Percentiles rank a stretch among this genome's conserved stretches.
phyloP scores from a whole-genome alignment of 1,284 basidiomycete genomes.

The Microbotryum violaceum region DNA sequence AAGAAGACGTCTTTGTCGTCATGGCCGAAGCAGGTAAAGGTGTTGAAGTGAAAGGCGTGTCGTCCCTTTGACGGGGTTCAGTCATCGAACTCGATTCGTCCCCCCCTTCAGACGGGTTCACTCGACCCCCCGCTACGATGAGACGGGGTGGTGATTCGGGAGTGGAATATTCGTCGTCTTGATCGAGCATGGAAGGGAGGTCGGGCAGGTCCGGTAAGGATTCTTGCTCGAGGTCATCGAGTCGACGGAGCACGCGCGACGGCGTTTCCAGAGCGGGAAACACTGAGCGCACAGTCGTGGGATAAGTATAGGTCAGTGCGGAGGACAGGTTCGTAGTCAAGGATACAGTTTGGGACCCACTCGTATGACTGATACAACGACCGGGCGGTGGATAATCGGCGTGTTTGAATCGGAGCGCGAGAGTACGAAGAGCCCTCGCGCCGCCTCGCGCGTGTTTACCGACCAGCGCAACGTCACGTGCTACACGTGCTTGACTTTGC shows the following conservation, averaged over 20 bases:
- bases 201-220: slow-evolving; percentile 29
- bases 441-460: too few species aligned
- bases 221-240: slow-evolving; percentile 24
- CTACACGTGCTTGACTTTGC: too few species aligned
- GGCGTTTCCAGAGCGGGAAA: slow-evolving; percentile 26
- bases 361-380: too few species aligned
- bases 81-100: not conserved
- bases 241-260: slow-evolving; percentile 30
- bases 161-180: slow-evolving; percentile 23
- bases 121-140: too few species aligned
- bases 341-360: too few species aligned
- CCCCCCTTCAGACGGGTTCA: not conserved
- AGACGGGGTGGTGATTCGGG: slow-evolving; percentile 9
- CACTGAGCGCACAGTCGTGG: not conserved
- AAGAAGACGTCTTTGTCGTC: too few species aligned
- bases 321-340: too few species aligned
- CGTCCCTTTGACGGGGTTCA: not conserved
- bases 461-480: too few species aligned
- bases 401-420: too few species aligned
- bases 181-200: slow-evolving; percentile 20
- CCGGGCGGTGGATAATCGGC: too few species aligned
- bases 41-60: slow-evolving; percentile 23
- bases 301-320: too few species aligned
- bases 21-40: slow-evolving; percentile 9
- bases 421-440: too few species aligned